Evolutionary conservation across 2,329 filamentous ascomycete genomes (phyloP), one percentile per base, ranked within the genome.

Genomic region (Verticillium dahliae): DNA sequence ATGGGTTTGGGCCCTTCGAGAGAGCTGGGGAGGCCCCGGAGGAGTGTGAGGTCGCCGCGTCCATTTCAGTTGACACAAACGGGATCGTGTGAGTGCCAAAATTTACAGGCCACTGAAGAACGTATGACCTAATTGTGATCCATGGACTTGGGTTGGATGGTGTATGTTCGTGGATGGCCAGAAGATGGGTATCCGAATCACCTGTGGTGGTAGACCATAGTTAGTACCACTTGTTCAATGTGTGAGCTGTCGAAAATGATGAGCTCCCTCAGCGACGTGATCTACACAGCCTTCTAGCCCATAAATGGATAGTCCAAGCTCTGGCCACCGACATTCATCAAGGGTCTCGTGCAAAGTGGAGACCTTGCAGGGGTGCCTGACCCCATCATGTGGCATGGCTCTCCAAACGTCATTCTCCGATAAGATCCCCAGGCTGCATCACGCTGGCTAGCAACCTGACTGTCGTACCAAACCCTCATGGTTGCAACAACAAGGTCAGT

Each of bases 1-100:
- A 79, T 7, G 92, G 89, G 73, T 86, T 91, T 14, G 78, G 69
- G 22, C 78, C 70, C 45, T 52, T 52, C 18, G n/a, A 9, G 64
- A 75, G 83, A 57, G 73, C 72, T 33, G 72, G 67, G 1, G 72
- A 66, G 31, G 72, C 64, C 62, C 68, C 67, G 61, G 70, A 67
- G 60, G 69, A 62, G 56, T 52, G 45, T 10, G 9, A 52, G 10
- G 18, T 22, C 11, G 45, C 10, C 45, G 45, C 18, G 18, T 52
- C 45, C 45, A 52, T 22, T 10, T 11, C 22, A 2, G 18, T 52
- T 4, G 45, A 52, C n/a, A 5, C 6, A 18, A 4, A n/a, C 22
- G 45, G 22, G n/a, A 22, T 6, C 7, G 18, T 7, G 22, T 10
- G 45, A 52, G n/a, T 22, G 45, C 4, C 18, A 18, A 22, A 9